Base-by-base conservation (phyloP, 2,329 filamentous ascomycete genomes). In the Hyphodiscus sp. region DNA sequence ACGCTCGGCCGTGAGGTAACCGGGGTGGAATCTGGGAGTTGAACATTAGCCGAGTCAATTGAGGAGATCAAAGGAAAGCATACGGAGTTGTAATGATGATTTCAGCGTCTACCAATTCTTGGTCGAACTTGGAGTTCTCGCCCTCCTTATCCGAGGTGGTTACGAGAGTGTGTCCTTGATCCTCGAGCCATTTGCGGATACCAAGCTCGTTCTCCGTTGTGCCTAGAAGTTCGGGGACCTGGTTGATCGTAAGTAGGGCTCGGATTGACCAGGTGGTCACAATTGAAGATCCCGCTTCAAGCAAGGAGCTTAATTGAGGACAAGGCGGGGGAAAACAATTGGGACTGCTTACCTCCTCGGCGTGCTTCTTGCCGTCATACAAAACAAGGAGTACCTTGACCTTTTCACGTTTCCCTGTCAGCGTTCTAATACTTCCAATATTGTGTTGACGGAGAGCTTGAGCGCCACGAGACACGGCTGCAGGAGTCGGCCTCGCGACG, bases 11-110 rank as follows among this genome's bases (percentile, higher is more conserved):
- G 89, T 97, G 55, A 99, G 87, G 80, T 99, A 99, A 61, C 92
- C 94, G 51, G 92, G 92, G 80, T 97, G 92, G 86, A 97, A 97
- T 70, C 89, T 95, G 65, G 11, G 20, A 41, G 61, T 51, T 23
- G 20, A 6, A 7, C 41, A 42, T 41, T 48, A 46, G 29, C 3
- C 9, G 11, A 11, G 6, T 51, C 9, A 49, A 41, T 8, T 44
- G 29, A 30, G 20, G 20, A 19, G 38, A 41, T 41, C 49, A 13
- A 15, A 20, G 56, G 30, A 65, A 13, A 29, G 62, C 79, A 58
- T 73, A 96, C 88, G 94, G 94, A 54, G 94, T 99, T 65, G 94
- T 99, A 76, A 99, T 97, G 81, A 99, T 97, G 74, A 99, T 80
- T 75, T 99, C 94, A 58, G 94, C 91, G 70, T 97, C 94, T 58